Evolutionary conservation across 2,329 filamentous ascomycete genomes (phyloP), one percentile per base, ranked within the genome.

Genomic region (Diplodia seriata): DNA sequence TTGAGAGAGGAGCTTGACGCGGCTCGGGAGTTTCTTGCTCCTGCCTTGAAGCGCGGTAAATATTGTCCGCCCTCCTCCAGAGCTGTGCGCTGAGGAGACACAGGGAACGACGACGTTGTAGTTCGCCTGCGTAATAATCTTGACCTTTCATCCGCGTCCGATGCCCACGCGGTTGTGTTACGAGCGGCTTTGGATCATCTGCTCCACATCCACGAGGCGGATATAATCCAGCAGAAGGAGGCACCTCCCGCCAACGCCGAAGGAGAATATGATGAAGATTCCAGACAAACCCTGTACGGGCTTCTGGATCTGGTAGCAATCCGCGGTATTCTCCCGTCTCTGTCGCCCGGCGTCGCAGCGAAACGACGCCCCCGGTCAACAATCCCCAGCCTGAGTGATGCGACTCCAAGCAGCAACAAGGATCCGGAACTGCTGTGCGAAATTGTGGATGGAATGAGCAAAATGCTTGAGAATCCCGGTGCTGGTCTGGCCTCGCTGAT

Each of bases 231-330:
- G 4, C 59, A 70, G 23, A 29, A 56, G 5, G 70, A 73, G 53
- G 72, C 73, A 53, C 72, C 74, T 12, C 49, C 36, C 18, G 23
- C 11, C 23, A 49, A 50, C 33, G 33, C 23, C 20, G 71, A 78
- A 69, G 74, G 76, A n/a, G 77, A 76, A 4, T 80, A 80, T 67
- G 77, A 80, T 71, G 76, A 73, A 36, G 77, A 76, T 40, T 72
- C 80, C 14, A 75, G 78, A 14, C 76, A 75, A 11, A 73, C 78
- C 7, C 75, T 79, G 2, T 80, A 80, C 66, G 77, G 75, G 4
- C 72, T 81, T 11, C 69, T 80, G n/a, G 79, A 81, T 66, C 68
- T 80, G 23, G 68, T 76, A 40, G 71, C 73, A 5, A 70, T 75
- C 4, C 71, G 76, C 33, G 77, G 76, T 3, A 76, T 81, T 4